These are phyloP conservation scores for Postia placenta DNA, from an alignment of 768 basidiomycete species.

Conservation along the genomic window DNA sequence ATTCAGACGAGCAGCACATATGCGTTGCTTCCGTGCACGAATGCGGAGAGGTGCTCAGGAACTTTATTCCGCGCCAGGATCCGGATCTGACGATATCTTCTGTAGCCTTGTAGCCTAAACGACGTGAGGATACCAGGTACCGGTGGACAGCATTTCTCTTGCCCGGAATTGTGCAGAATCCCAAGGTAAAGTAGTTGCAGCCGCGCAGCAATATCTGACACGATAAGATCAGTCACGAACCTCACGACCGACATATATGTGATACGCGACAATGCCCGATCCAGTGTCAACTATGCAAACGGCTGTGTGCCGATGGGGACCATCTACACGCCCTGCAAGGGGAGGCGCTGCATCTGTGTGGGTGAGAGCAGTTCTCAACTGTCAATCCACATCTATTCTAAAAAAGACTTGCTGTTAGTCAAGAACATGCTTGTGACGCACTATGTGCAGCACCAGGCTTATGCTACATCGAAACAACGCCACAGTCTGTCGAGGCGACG, in stretches of 20 bases:
- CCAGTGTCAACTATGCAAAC: constrained; percentile 47
- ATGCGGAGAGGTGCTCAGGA: constrained; percentile 46
- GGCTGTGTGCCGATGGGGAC: constrained; percentile 39
- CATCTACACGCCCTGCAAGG: constrained; percentile 48
- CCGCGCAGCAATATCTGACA: neutral
- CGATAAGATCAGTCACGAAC: constrained; percentile 30
- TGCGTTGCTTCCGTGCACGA: constrained; percentile 49
- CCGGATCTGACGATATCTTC: too few relatives aligned
- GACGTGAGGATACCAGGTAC: constrained; percentile 23
- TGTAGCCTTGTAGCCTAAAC: constrained; percentile 41
- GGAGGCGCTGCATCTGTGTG: constrained; percentile 46
- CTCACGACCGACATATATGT: constrained; percentile 44
- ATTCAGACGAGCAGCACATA: constrained; percentile 42
- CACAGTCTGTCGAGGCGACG: constrained; percentile 54
- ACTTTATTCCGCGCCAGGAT: too few relatives aligned
- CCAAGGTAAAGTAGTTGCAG: constrained; percentile 28
- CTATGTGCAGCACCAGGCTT: constrained; percentile 41
- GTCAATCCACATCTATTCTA: too few relatives aligned
- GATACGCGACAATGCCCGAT: constrained; percentile 48
- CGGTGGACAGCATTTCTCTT: constrained; percentile 31
- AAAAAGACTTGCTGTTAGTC: too few relatives aligned
- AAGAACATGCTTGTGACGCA: constrained; percentile 42
- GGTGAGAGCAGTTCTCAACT: too few relatives aligned
- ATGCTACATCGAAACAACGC: constrained; percentile 55
- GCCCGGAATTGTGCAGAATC: constrained; percentile 35